A percentile compares a stretch with the other conserved stretches of the same genome.
Conservation (phyloP, 2,329 filamentous ascomycete genomes). For the Aspergillus pseudotamarii region DNA sequence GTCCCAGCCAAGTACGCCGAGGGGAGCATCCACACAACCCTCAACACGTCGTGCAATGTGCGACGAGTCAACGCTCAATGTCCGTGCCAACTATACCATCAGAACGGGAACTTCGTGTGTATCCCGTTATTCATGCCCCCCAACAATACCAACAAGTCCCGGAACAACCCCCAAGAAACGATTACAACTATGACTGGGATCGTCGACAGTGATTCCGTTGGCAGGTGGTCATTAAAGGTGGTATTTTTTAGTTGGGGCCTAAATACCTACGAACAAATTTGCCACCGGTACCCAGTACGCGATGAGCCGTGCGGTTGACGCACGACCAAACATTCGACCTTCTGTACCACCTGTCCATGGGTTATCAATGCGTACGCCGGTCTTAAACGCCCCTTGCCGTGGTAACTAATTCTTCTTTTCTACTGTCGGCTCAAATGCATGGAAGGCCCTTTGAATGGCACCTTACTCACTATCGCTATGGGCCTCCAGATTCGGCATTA, state of each 20-base stretch:
- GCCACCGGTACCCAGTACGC: not conserved
- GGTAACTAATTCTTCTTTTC: not conserved
- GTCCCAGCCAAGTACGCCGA: slow-evolving; percentile 15
- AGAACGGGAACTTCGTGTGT: slow-evolving; percentile 18
- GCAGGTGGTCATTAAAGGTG: not conserved
- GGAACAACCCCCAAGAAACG: slow-evolving; percentile 14
- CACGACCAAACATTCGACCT: not conserved
- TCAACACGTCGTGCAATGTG: slow-evolving; percentile 19
- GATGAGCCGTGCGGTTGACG: not conserved
- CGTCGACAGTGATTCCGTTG: slow-evolving; percentile 17
- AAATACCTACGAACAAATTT: not conserved
- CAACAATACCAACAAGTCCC: slow-evolving; percentile 18
- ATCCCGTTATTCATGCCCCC: slow-evolving; percentile 16
- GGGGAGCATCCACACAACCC: slow-evolving; percentile 16
- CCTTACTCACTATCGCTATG: not conserved
- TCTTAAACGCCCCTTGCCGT: not conserved
- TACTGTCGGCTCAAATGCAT: not conserved
- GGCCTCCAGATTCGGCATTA: not conserved
- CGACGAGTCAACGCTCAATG: slow-evolving; percentile 22
- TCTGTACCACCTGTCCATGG: not conserved
- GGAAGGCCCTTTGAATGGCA: too few relatives aligned
- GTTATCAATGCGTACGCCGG: not conserved
- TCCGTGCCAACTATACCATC: slow-evolving; percentile 21
- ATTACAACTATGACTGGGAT: slow-evolving; percentile 23
- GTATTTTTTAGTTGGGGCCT: not conserved